Evolutionary conservation across 192 early-diverging fungal genomes (phyloP).

Genomic region (Pilobolus umbonatus): DNA sequence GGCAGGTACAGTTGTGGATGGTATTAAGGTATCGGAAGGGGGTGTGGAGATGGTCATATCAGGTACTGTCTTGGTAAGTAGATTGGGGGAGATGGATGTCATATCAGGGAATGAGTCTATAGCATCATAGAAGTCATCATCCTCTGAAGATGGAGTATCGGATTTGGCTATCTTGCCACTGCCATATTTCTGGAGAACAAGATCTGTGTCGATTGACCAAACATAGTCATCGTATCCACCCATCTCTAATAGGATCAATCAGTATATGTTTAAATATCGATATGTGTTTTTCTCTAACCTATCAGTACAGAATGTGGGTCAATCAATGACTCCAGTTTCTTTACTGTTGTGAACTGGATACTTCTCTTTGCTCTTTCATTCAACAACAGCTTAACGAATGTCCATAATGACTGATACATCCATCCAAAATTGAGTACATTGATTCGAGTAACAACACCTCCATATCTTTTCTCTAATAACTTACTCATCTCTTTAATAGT

Average conservation of each 20-base stretch:
- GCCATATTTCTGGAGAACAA: constrained; percentile 20
- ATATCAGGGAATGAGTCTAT: neutral
- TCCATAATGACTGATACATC: constrained; percentile 43
- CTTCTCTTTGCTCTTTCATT: constrained; percentile 31
- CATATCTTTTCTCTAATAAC: constrained; percentile 22
- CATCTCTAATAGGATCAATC: neutral
- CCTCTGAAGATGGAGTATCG: neutral
- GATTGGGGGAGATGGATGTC: neutral
- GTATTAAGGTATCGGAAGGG: neutral
- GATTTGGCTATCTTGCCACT: neutral
- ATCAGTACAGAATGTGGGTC: constrained; percentile 25
- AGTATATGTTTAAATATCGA: neutral
- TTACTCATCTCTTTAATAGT: constrained; percentile 20
- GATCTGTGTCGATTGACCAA: constrained; percentile 20
- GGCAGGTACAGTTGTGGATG: neutral
- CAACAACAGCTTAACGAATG: constrained; percentile 35
- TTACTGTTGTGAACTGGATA: constrained; percentile 26
- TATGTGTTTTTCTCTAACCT: constrained; percentile 20
- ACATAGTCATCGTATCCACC: constrained; percentile 22
- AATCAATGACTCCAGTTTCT: constrained; percentile 27
- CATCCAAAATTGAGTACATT: constrained; percentile 42
- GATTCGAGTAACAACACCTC: constrained; percentile 21
- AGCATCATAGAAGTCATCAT: constrained; percentile 13
- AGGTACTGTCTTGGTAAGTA: constrained; percentile 1
- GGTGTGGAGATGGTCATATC: neutral